These are phyloP conservation scores for Wickerhamiella pararugosa DNA, from an alignment of 1,139 yeast genomes.

Conservation along the genomic window DNA sequence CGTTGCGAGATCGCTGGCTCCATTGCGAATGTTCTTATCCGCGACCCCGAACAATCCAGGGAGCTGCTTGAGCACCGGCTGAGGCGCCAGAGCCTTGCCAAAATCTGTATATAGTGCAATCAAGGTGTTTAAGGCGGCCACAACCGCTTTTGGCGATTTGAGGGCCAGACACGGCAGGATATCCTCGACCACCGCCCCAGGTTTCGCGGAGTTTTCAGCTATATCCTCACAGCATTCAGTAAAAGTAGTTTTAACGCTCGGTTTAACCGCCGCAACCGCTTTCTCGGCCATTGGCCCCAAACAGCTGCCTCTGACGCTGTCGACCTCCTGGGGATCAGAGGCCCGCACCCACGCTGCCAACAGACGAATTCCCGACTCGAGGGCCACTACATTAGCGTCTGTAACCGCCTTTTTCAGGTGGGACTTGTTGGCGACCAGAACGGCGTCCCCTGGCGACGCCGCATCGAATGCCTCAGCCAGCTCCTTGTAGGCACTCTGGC, in stretches of 20 bases:
- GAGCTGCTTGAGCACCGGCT: slow-evolving; percentile 41
- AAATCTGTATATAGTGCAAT: slow-evolving; percentile 42
- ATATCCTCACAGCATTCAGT: slow-evolving; percentile 46
- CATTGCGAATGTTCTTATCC: slow-evolving; percentile 74
- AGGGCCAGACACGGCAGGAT: slow-evolving; percentile 48
- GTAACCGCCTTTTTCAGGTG: slow-evolving; percentile 43
- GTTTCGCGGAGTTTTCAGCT: slow-evolving; percentile 44
- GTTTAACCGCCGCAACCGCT: slow-evolving; percentile 61
- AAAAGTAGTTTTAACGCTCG: slow-evolving; percentile 56
- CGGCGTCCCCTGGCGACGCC: slow-evolving; percentile 39
- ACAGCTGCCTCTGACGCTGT: slow-evolving; percentile 11
- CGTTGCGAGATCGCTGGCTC: slow-evolving; percentile 54
- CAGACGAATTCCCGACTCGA: slow-evolving; percentile 59
- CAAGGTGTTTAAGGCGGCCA: slow-evolving; percentile 48
- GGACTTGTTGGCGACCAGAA: slow-evolving; percentile 34
- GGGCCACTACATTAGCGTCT: slow-evolving; percentile 86
- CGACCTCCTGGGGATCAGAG: slow-evolving; percentile 37
- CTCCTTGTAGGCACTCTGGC: slow-evolving; percentile 68
- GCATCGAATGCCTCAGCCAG: slow-evolving; percentile 41
- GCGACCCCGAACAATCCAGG: slow-evolving; percentile 72
- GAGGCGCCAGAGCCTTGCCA: slow-evolving; percentile 53
- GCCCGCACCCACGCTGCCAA: slow-evolving; percentile 41
- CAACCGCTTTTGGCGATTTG: slow-evolving; percentile 64
- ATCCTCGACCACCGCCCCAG: slow-evolving; percentile 53
- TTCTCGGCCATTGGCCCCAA: slow-evolving; percentile 44